These are phyloP conservation scores for Atractiella rhizophila DNA, from an alignment of 768 basidiomycete species.

Conservation along the genomic window DNA sequence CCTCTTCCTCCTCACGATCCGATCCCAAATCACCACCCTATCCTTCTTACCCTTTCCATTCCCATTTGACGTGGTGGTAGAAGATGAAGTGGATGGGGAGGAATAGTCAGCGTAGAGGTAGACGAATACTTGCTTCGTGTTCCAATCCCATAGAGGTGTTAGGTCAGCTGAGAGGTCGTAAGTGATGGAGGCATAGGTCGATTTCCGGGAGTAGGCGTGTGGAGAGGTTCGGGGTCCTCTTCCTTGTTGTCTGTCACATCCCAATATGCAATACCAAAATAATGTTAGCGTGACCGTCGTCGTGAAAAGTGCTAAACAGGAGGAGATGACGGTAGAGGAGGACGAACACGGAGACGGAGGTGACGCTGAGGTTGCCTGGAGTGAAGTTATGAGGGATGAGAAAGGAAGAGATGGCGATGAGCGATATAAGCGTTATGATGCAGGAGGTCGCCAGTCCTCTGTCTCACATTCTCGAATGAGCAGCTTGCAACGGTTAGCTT, in stretches of 20 bases:
- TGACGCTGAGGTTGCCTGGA: conserved; percentile 31
- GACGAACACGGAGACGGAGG: conserved; percentile 46
- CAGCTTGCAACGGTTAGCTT: no score
- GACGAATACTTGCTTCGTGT: conserved; percentile 76
- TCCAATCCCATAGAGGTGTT: conserved; percentile 68
- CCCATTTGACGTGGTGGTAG: no score
- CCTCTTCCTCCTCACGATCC: conserved; percentile 55
- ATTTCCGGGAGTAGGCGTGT: neutral
- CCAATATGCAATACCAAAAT: no score
- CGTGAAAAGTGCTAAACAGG: neutral
- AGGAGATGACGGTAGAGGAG: neutral
- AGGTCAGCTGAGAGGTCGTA: conserved; percentile 32
- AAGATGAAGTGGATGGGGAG: no score
- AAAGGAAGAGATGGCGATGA: conserved; percentile 12
- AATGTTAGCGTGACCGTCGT: conserved; percentile 6
- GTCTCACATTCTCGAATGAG: no score
- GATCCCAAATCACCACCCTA: conserved; percentile 72
- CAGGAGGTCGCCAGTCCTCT: no score
- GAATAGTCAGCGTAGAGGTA: conserved; percentile 70
- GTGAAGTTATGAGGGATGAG: conserved; percentile 25
- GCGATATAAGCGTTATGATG: conserved; percentile 11
- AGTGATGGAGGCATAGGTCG: neutral
- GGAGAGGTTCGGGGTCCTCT: conserved; percentile 27
- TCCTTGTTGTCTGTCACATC: conserved; percentile 30
- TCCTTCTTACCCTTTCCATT: conserved; percentile 22